These are phyloP conservation scores for Russula ochroleuca DNA, from an alignment of 768 basidiomycete genomes.

Conservation along the genomic window DNA sequence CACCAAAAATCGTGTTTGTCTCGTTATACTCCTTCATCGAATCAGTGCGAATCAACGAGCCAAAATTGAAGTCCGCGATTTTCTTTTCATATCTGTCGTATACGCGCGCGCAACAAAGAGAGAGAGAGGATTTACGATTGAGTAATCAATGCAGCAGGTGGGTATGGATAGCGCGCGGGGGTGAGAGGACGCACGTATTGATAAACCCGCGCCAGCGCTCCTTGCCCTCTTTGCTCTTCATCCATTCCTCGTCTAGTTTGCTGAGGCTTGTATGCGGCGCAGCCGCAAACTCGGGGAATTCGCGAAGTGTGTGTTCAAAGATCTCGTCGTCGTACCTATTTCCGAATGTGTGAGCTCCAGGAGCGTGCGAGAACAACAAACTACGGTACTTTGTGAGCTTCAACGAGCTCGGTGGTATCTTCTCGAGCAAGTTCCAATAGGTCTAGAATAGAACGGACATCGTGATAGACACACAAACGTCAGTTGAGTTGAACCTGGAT, in stretches of 20 bases:
- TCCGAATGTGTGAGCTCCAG: too few relatives aligned
- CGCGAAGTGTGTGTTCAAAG: slow-evolving; percentile 63
- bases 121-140: neutral
- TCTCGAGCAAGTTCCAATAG: slow-evolving; percentile 90
- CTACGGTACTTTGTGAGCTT: slow-evolving; percentile 72
- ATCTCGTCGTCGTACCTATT: slow-evolving; percentile 79
- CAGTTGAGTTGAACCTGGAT: neutral
- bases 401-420: slow-evolving; percentile 69
- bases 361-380: neutral
- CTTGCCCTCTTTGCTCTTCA: slow-evolving; percentile 88
- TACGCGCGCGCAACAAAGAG: neutral
- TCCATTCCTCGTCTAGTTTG: slow-evolving; percentile 81
- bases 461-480: neutral
- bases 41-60: slow-evolving; percentile 85
- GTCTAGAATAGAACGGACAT: slow-evolving; percentile 47
- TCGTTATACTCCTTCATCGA: slow-evolving; percentile 79
- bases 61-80: slow-evolving; percentile 94
- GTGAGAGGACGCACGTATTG: slow-evolving; percentile 48
- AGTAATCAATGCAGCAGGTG: neutral
- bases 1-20: slow-evolving; percentile 92
- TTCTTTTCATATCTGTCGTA: slow-evolving; percentile 74
- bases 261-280: slow-evolving; percentile 40
- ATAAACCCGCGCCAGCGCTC: slow-evolving; percentile 89
- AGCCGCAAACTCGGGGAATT: slow-evolving; percentile 72
- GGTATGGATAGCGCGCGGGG: neutral